Evolutionary conservation across 208 protist genomes (phyloP), one percentile per base, ranked within the genome.

Genomic region (Tetramitus jugosus): DNA sequence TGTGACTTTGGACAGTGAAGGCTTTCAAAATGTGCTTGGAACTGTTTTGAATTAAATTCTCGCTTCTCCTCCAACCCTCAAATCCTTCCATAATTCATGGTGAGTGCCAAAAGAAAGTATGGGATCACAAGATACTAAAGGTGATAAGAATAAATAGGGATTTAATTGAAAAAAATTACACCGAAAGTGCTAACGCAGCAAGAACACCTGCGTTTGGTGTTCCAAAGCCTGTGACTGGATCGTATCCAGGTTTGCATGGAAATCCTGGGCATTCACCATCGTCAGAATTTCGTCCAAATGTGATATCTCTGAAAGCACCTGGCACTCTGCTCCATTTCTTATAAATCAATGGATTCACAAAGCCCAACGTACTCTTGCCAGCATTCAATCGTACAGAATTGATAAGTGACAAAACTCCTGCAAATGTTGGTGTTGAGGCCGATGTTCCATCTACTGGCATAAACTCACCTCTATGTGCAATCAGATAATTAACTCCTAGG

Each of bases 291-390:
- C 79, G 67, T 60, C 87, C 87, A 20, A 26, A 33, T 0, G 81
- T 87, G 45, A 90, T 69, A 76, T 90, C 87, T 23, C 78, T 77
- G 78, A 82, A 87, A 33, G 76, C 78, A 14, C 29, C 29, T 13
- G 77, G 23, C 20, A 60, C 23, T 29, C 68, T 13, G 71, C 78
- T 35, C n/a, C n/a, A n/a, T n/a, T n/a, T n/a, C n/a, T n/a, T n/a
- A 62, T 90, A 90, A 14, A 90, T 61, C 23, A 83, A 52, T 43
- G 85, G 86, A 77, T 90, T 90, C 33, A 90, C 10, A 60, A 89
- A 90, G 40, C 87, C 87, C 13, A 90, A 10, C 35, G 79, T 35
- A n/a, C 80, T 76, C 56, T 82, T 84, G 29, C 77, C 77, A 20
- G 53, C 69, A 31, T 81, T 75, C 14, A 90, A 53, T 49, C 79